Base-by-base conservation (phyloP, 345 rosid species). In the Microthlaspi erraticum region DNA sequence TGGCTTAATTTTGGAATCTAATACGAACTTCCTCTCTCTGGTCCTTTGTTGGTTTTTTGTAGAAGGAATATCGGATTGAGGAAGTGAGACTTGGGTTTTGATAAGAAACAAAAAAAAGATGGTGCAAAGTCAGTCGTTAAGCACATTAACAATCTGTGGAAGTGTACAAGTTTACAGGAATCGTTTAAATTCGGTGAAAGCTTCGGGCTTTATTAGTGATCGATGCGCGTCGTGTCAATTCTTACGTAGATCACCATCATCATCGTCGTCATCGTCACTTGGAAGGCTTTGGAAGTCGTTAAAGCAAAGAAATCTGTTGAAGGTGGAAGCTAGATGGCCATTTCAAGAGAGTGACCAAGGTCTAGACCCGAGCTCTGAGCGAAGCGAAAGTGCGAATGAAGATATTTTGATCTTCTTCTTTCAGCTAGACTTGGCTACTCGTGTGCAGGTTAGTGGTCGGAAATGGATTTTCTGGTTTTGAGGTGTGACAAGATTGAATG, bases 321-420 rank as follows among this genome's bases (percentile, higher is more conserved):
- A 79, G 79, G 88, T 82, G 76, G 77, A 83, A 77, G 98, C 96
- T 57, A 91, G 92, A 70, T 91, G 96, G 92, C 85, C 88, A 14
- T 93, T 93, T 72, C 84, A 66, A 78, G 86, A 84, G 5, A 86
- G 64, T 69, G 83, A 83, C 18, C 81, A 83, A 79, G 84, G 80
- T 19, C 68, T 61, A 64, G 87, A 79, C 71, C 91, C 96, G 8
- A 84, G 71, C 71, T 78, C 81, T 34, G 96, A 93, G 78, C 82
- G 84, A 12, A 91, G 98, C 48, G 98, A 93, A 81, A 82, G 82
- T 70, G 91, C 96, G 4, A 91, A 93, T 70, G 97, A 93, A 78
- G 98, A 93, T 76, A 86, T 91, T 38, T 72, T 91, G 74, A 83
- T 93, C 68, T 93, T 93, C 83, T 87, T 88, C 82, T 93, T 91